Conservation (phyloP, 164 flowering plant genomes). For the Vitis riparia region DNA sequence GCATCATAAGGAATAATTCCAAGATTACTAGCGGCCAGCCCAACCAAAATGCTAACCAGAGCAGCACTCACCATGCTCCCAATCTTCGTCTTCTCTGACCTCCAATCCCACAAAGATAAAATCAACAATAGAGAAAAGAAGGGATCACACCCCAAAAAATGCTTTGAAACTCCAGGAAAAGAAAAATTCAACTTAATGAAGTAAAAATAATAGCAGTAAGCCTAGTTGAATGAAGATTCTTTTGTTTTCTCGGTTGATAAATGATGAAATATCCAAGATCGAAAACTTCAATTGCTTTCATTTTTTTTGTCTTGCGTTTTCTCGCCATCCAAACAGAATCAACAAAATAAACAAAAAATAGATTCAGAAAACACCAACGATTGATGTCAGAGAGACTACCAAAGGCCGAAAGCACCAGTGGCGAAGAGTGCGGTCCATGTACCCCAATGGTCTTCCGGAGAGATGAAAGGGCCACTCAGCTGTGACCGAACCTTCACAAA, state of each 20-base stretch:
- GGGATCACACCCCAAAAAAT: too few species aligned
- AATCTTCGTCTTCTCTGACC: slow-evolving; percentile 88
- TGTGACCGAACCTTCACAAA: slow-evolving; percentile 33
- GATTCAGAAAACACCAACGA: too few species aligned
- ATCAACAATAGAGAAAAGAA: too few species aligned
- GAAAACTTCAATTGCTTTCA: too few species aligned
- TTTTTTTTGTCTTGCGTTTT: not conserved
- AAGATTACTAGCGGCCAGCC: slow-evolving; percentile 80
- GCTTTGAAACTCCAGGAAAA: too few species aligned
- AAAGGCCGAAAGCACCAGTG: slow-evolving; percentile 82
- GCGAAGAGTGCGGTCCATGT: slow-evolving; percentile 86
- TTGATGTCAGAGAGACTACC: slow-evolving; percentile 34
- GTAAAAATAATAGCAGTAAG: too few species aligned
- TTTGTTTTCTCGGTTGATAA: too few species aligned
- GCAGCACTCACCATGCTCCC: slow-evolving; percentile 80
- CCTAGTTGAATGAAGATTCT: too few species aligned
- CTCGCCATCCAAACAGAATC: not conserved
- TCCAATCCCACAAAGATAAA: slow-evolving; percentile 14
- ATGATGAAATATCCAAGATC: too few species aligned
- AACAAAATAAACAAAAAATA: not conserved
- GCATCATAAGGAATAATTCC: slow-evolving; percentile 68
- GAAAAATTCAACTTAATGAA: too few species aligned
- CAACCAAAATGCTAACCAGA: slow-evolving; percentile 70
- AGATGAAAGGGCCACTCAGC: slow-evolving; percentile 61
- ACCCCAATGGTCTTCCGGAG: slow-evolving; percentile 88